Evolutionary conservation across 2,329 filamentous ascomycete genomes (phyloP).

Genomic region (Sporothrix luriei): DNA sequence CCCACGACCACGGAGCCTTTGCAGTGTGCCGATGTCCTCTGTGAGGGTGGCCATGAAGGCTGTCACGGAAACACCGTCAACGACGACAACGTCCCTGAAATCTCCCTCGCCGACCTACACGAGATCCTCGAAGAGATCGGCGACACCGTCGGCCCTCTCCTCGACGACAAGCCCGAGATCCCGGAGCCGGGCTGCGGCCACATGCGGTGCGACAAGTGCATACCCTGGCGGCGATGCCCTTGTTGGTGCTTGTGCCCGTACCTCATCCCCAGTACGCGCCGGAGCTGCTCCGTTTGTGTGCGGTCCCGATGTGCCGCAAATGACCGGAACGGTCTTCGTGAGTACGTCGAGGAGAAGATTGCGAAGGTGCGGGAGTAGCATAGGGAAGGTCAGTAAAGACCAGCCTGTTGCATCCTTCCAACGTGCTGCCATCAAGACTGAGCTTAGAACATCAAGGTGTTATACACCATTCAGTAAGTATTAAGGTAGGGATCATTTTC

Average conservation of each 20-base stretch:
- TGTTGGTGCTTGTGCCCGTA: neutral
- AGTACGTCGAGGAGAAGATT: neutral
- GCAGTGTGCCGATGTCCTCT: neutral
- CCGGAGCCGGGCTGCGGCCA: neutral
- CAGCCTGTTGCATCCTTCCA: neutral
- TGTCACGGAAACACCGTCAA: neutral
- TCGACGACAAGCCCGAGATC: neutral
- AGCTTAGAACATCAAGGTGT: neutral
- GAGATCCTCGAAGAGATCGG: neutral
- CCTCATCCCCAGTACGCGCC: neutral
- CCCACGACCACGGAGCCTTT: neutral
- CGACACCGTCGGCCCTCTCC: neutral
- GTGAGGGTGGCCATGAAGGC: neutral
- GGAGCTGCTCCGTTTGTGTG: neutral
- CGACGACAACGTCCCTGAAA: neutral
- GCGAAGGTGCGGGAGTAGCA: neutral
- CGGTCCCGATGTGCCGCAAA: neutral
- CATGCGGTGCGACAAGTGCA: neutral
- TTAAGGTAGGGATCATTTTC: neutral
- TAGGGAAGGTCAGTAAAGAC: neutral
- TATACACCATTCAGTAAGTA: neutral
- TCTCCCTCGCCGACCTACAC: neutral
- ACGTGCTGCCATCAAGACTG: neutral
- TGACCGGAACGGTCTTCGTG: neutral
- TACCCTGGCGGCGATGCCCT: conserved; percentile 9